These are phyloP conservation scores for Arbutus unedo DNA, from an alignment of 148 eudicot genomes.

Conservation along the genomic window DNA sequence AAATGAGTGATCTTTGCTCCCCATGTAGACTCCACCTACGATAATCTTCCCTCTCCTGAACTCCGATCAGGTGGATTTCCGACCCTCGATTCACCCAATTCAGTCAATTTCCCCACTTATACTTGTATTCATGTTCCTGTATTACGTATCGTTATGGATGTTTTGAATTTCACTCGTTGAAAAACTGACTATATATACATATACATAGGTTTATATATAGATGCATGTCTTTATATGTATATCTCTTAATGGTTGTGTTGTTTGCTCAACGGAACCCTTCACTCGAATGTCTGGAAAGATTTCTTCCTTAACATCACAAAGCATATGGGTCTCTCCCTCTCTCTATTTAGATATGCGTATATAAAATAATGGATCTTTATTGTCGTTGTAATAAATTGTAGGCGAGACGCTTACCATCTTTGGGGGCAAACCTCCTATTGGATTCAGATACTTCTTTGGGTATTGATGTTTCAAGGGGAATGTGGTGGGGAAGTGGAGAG, in stretches of 20 bases:
- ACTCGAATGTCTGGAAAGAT: background rate
- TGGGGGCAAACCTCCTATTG: background rate
- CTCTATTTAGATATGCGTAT: background rate
- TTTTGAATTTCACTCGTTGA: background rate
- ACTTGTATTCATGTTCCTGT: background rate
- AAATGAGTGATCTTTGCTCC: background rate
- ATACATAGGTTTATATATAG: too few relatives aligned
- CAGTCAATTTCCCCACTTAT: background rate
- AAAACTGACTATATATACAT: background rate
- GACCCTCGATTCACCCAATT: background rate
- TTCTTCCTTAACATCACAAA: background rate
- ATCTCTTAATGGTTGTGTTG: background rate
- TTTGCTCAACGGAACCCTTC: background rate
- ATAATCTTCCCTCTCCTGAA: background rate
- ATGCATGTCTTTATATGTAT: background rate
- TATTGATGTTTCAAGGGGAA: background rate
- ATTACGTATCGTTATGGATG: background rate
- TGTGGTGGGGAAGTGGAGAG: background rate
- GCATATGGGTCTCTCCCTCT: background rate
- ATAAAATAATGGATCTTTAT: background rate
- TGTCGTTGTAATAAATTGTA: slow-evolving; percentile 1
- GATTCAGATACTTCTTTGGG: background rate
- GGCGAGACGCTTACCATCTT: background rate
- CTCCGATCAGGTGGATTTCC: slow-evolving; percentile 15
- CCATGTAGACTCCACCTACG: slow-evolving; percentile 9